phyloP scores from a whole-genome alignment of 2,329 filamentous ascomycete species.

The Aspergillus japonicus region DNA sequence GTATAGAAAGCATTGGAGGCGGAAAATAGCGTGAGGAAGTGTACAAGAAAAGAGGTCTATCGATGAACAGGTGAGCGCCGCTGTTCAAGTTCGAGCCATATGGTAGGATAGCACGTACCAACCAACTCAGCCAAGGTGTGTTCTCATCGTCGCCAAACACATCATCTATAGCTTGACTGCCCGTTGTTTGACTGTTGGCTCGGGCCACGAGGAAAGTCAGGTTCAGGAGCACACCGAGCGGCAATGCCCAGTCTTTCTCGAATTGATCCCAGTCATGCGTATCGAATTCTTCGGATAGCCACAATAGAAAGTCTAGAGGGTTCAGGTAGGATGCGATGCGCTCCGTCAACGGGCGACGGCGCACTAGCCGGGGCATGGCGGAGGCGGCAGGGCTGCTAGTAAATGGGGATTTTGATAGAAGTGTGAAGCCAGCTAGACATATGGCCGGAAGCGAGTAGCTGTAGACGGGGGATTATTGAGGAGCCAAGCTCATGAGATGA shows the following conservation, averaged over 20 bases:
- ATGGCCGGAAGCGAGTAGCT: background rate
- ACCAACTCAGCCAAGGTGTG: conserved; percentile 67
- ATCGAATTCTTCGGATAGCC: conserved; percentile 89
- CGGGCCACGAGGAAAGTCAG: conserved; percentile 77
- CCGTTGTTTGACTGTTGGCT: conserved; percentile 65
- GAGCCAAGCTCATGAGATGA: background rate
- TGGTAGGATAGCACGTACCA: conserved; percentile 49
- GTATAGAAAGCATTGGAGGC: conserved; percentile 76
- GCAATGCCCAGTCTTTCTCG: conserved; percentile 68
- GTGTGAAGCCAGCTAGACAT: background rate
- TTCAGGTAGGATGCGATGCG: conserved; percentile 79
- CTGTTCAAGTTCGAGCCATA: background rate
- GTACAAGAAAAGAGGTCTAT: conserved; percentile 69
- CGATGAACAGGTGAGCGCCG: background rate
- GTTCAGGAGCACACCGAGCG: conserved; percentile 75
- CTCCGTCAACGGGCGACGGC: conserved; percentile 74
- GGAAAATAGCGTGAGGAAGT: conserved; percentile 66
- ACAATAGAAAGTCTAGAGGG: conserved; percentile 84
- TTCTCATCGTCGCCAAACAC: conserved; percentile 72
- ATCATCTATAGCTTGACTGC: conserved; percentile 64
- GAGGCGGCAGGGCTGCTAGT: background rate
- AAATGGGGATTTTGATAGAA: background rate
- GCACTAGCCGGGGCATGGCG: conserved; percentile 78
- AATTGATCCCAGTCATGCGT: conserved; percentile 85
- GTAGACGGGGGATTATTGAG: background rate